phyloP scores from a whole-genome alignment of 768 basidiomycete genomes.

The Russula virescens region DNA sequence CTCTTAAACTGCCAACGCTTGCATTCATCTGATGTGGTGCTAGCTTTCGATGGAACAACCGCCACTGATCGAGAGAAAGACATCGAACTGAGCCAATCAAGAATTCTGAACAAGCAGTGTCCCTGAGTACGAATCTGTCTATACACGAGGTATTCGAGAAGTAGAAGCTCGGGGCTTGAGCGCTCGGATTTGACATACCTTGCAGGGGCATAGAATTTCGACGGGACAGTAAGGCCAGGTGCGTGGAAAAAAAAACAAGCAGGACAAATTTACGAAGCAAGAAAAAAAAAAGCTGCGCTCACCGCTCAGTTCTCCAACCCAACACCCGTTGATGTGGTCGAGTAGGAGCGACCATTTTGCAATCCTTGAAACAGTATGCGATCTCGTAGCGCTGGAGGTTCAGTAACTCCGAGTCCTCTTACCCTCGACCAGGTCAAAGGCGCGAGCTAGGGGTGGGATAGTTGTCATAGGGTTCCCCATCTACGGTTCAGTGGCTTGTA shows the following conservation, averaged over 20 bases:
- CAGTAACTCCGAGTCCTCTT: background rate
- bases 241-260: background rate
- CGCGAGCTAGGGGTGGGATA: too few relatives aligned
- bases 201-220: background rate
- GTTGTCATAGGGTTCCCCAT: too few relatives aligned
- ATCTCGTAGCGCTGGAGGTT: background rate
- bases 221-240: background rate
- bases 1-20: background rate
- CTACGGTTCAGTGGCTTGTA: background rate
- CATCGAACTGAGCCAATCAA: background rate
- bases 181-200: background rate
- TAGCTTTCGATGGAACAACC: background rate
- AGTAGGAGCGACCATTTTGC: background rate
- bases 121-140: too few relatives aligned
- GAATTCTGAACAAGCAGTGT: background rate
- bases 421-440: too few relatives aligned
- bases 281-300: background rate
- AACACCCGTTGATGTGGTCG: background rate
- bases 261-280: background rate
- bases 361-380: background rate
- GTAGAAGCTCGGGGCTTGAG: background rate
- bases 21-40: background rate
- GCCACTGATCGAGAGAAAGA: background rate
- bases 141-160: background rate
- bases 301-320: background rate